Base-by-base conservation (phyloP, 106 monocot species). In the Platanthera guangdongensis region DNA sequence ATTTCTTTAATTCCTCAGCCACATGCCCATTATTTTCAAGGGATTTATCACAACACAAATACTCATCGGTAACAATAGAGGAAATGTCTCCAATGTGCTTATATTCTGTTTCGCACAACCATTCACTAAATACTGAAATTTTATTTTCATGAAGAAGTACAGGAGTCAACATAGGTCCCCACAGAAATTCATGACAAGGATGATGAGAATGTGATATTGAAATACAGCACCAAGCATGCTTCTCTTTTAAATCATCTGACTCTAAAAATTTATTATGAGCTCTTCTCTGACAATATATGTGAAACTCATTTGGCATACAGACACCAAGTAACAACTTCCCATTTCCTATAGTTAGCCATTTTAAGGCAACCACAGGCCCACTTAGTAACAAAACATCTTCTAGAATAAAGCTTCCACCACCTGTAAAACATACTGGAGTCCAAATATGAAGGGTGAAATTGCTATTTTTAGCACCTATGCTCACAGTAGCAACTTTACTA, bases 71-170 rank as follows among this genome's bases (percentile, higher is more conserved):
- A 62, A 2, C 39, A 15, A 16, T 12, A 57, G 46, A 57, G 55
- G 50, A 70, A 49, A 49, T 60, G 62, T 70, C 74, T 53, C 73
- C 68, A 78, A 15, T 39, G 77, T 16, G 19, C 39, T 73, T 46
- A 57, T 30, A 75, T 71, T 84, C 72, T 65, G 72, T 59, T 76
- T 22, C 85, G 48, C 74, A 76, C 76, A 84, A 79, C 88, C 86
- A 92, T 28, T 85, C 89, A 80, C 87, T 85, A 52, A 83, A 87
- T 47, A 94, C 21, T 80, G 94, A 84, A 74, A 99, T 75, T 79
- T 92, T 82, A 47, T 84, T 94, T 75, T 90, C 83, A 83, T 99
- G 92, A 79, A 99, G 70, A 85, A 99, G 79, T 47, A 99, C 71
- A 47, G 81, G 82, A 81, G 84, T 87, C 55, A 80, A 64, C 80